Base-by-base conservation (phyloP, 495 filamentous ascomycete genomes). In the Hyaloscypha variabilis region DNA sequence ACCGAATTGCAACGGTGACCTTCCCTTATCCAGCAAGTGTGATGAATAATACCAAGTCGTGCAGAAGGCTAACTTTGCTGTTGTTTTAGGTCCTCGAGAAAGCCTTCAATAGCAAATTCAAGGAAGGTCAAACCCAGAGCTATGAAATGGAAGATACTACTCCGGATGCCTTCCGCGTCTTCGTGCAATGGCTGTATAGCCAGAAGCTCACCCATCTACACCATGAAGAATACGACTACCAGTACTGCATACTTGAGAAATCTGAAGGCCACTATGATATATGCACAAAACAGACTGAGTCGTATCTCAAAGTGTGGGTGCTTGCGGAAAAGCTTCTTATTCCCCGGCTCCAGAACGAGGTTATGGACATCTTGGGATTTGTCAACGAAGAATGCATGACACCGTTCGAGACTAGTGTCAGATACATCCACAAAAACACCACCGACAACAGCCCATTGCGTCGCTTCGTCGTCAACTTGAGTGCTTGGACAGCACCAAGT, bases 111-210 rank as follows among this genome's bases (percentile, higher is more conserved):
- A n/a, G 55, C 23, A 1, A 31, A 8, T 59, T 59, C 36, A 53
- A 51, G 21, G 63, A 65, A 31, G 63, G 54, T 8, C 36, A 52
- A 24, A 65, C 39, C 13, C 54, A 65, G 19, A 31, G 19, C n/a
- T 59, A 59, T 14, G 13, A 6, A 3, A 21, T 65, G 21, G 29
- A 59, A 0, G 55, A 59, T 59, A 39, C 51, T 8, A 25, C 26
- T 14, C 25, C 21, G n/a, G 26, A 29, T 10, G 30, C 24, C 1
- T 59, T 65, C 25, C 21, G 28, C 13, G 4, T 65, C 3, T 54
- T 60, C 61, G 31, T 39, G 6, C 50, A 63, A 56, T 63, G 31
- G 30, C 28, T 63, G 28, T 63, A 63, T 26, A 42, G 21, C 8
- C 31, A 63, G 23, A 42, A 42, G 10, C 21, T 63, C 19, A 34